Conservation (phyloP, 2,329 filamentous ascomycete species). For the Alternaria alternata region DNA sequence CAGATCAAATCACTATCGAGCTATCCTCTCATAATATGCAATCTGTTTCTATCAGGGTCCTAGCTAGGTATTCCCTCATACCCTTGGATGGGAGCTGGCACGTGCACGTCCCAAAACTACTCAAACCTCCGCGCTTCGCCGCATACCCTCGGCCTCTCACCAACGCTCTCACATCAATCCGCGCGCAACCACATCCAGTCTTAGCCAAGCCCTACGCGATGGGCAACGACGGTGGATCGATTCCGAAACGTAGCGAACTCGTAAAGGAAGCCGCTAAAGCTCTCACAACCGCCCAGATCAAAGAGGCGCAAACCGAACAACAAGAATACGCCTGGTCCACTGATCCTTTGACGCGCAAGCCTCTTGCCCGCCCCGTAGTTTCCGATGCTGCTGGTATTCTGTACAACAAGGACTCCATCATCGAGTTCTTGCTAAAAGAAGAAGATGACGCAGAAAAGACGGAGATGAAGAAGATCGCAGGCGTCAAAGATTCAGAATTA, state of each 20-base stretch:
- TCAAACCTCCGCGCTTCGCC: conserved; percentile 33
- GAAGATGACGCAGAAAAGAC: conserved; percentile 66
- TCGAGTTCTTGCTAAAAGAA: conserved; percentile 70
- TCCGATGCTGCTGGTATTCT: conserved; percentile 84
- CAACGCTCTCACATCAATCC: conserved; percentile 4
- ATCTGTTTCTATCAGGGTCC: not conserved
- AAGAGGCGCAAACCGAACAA: conserved; percentile 85
- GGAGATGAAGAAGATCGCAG: conserved; percentile 55
- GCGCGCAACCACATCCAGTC: not conserved
- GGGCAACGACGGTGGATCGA: conserved; percentile 97
- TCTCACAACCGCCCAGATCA: conserved; percentile 83
- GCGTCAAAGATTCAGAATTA: conserved; percentile 57
- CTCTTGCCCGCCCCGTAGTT: conserved; percentile 77
- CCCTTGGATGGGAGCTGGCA: conserved; percentile 4
- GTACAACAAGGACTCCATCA: conserved; percentile 93
- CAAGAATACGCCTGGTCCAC: conserved; percentile 86
- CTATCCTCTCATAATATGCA: not conserved
- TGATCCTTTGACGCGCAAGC: conserved; percentile 83
- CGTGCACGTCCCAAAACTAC: conserved; percentile 23
- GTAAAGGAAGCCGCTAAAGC: conserved; percentile 90
- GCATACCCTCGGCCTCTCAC: conserved; percentile 18
- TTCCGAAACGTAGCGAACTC: conserved; percentile 93
- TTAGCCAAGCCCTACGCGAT: conserved; percentile 58
- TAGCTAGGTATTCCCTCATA: not conserved
- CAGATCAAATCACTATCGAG: not conserved